A percentile compares a stretch with the other conserved stretches of the same genome.
These are phyloP conservation scores for Cutaneotrichosporon cyanovorans DNA, from an alignment of 1,284 basidiomycete genomes.

Conservation along the genomic window DNA sequence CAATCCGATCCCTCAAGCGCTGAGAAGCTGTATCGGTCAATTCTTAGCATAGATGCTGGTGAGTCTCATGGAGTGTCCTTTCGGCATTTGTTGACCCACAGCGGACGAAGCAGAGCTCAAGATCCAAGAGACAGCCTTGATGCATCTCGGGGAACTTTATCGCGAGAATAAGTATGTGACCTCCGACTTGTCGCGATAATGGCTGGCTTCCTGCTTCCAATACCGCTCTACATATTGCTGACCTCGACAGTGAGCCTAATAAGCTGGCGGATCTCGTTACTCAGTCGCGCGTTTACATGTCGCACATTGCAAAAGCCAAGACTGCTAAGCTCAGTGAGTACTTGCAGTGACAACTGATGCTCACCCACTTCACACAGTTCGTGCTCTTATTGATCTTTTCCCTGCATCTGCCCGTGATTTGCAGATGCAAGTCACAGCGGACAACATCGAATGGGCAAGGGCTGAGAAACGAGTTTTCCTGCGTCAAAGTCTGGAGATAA, in stretches of 20 bases:
- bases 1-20: slow-evolving; percentile 32
- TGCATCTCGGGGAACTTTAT: slow-evolving; percentile 81
- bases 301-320: slow-evolving; percentile 93
- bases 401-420: slow-evolving; percentile 62
- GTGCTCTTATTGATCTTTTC: slow-evolving; percentile 88
- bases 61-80: slow-evolving; percentile 1
- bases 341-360: no score
- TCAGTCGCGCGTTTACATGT: slow-evolving; percentile 81
- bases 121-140: slow-evolving; percentile 77
- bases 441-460: slow-evolving; percentile 91
- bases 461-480: slow-evolving; percentile 89
- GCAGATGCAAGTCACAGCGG: slow-evolving; percentile 79
- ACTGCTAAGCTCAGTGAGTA: slow-evolving; percentile 87
- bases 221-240: no score
- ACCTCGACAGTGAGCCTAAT: slow-evolving; percentile 27
- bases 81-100: slow-evolving; percentile 11
- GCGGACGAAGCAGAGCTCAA: slow-evolving; percentile 57
- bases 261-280: slow-evolving; percentile 82
- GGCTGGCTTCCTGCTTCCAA: no score
- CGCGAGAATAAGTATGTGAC: slow-evolving; percentile 67
- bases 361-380: slow-evolving; percentile 52
- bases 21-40: slow-evolving; percentile 32
- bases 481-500: slow-evolving; percentile 87
- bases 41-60: slow-evolving; percentile 36
- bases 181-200: no score